Conservation (phyloP, 352 stramenopile species). For the Globisporangium spinosum region DNA sequence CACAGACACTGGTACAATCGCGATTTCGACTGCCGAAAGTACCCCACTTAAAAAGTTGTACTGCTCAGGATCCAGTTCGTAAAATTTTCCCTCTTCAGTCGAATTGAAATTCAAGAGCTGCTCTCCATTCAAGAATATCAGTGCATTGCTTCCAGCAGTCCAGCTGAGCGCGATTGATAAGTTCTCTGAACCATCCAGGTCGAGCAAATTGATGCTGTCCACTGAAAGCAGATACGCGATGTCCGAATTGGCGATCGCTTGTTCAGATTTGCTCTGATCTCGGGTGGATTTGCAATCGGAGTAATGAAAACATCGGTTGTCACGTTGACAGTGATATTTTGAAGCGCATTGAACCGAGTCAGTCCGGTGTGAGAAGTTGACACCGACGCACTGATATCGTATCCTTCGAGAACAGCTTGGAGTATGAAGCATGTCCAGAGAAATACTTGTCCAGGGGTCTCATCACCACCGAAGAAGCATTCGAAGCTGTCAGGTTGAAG, state of each 20-base stretch:
- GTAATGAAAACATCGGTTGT: conserved; percentile 23
- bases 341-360: background rate
- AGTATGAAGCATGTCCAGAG: too few relatives aligned
- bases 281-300: conserved; percentile 18
- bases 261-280: conserved; percentile 6
- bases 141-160: conserved; percentile 1
- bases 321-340: conserved; percentile 21
- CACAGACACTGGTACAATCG: background rate
- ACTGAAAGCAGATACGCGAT: conserved; percentile 18
- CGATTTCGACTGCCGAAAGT: background rate
- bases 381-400: conserved; percentile 1
- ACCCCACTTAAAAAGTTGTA: background rate
- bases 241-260: background rate
- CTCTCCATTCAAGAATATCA: conserved; percentile 21
- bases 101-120: background rate
- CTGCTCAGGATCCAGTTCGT: background rate
- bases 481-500: too few relatives aligned
- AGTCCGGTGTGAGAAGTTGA: background rate
- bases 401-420: background rate
- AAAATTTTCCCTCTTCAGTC: background rate
- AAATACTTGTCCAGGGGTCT: too few relatives aligned
- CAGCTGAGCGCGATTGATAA: conserved; percentile 14
- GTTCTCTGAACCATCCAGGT: conserved; percentile 24
- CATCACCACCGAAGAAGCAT: too few relatives aligned
- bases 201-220: conserved; percentile 14